Percentiles rank a stretch among this genome's conserved stretches.
These are phyloP conservation scores for Austroboletus eburneus DNA, from an alignment of 768 basidiomycete species.

Conservation along the genomic window DNA sequence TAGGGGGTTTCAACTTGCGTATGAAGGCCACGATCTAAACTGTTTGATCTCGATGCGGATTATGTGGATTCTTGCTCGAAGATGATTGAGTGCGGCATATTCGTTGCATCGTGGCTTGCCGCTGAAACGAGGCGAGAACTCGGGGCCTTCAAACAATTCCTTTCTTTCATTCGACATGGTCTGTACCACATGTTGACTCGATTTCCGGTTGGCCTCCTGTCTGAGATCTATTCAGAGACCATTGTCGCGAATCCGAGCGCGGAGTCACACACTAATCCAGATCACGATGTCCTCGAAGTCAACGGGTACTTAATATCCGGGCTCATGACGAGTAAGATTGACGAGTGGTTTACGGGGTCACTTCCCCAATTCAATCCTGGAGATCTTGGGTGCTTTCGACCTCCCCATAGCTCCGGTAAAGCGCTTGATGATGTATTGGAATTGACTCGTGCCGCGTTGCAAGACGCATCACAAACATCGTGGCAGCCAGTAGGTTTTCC, in stretches of 20 bases:
- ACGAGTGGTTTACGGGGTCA: constrained; percentile 76
- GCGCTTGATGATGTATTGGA: constrained; percentile 38
- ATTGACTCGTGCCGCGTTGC: constrained; percentile 45
- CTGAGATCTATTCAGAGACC: constrained; percentile 37
- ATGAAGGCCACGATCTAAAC: constrained; percentile 51
- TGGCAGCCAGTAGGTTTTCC: constrained; percentile 50
- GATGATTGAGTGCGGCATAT: constrained; percentile 52
- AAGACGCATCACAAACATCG: constrained; percentile 42
- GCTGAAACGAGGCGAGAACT: constrained; percentile 63
- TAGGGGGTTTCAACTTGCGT: constrained; percentile 9
- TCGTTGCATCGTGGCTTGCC: constrained; percentile 66
- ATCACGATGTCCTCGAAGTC: constrained; percentile 74
- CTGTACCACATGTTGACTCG: constrained; percentile 20
- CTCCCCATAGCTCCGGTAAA: constrained; percentile 17
- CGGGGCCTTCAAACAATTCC: constrained; percentile 72
- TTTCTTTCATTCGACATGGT: constrained; percentile 76
- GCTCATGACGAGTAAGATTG: constrained; percentile 62
- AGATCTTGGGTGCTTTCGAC: constrained; percentile 27
- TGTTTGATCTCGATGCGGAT: constrained; percentile 50
- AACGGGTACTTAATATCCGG: constrained; percentile 76
- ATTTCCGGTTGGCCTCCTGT: constrained; percentile 10
- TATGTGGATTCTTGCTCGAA: constrained; percentile 52
- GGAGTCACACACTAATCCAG: constrained; percentile 46
- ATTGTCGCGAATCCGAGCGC: constrained; percentile 46
- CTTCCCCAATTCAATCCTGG: constrained; percentile 31